A percentile compares a stretch with the other conserved stretches of the same genome.
Conservation (phyloP, 257 asterid species). For the Penstemon barbatus region DNA sequence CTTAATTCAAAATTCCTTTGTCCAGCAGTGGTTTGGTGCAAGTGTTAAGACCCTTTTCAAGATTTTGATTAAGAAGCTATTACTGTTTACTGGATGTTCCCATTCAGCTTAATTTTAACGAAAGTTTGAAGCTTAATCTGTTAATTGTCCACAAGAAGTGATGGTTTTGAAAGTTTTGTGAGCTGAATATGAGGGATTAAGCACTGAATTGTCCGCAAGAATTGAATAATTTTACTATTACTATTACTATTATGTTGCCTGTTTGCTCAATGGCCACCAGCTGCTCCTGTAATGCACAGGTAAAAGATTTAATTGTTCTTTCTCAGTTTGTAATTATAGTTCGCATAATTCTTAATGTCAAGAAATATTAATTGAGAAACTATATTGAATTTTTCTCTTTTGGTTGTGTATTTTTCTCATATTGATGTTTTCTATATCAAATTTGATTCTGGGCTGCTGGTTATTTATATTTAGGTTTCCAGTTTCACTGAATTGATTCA, state of each 20-base stretch:
- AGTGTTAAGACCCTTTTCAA: constrained; percentile 15
- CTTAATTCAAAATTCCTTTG: not conserved
- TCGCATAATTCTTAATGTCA: not conserved
- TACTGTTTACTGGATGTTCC: constrained; percentile 28
- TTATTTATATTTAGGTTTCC: constrained; percentile 3
- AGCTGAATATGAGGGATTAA: constrained; percentile 37
- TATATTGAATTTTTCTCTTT: not conserved
- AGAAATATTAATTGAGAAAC: too few relatives aligned
- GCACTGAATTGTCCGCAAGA: not conserved
- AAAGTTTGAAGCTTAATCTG: constrained; percentile 26
- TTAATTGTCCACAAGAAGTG: too few relatives aligned
- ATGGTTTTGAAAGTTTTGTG: constrained; percentile 1
- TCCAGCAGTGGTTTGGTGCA: not conserved
- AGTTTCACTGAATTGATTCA: too few relatives aligned
- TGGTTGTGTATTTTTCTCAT: not conserved
- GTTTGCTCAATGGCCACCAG: constrained; percentile 67
- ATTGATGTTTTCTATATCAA: too few relatives aligned
- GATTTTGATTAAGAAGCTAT: not conserved
- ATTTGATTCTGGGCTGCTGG: not conserved
- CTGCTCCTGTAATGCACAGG: constrained; percentile 62
- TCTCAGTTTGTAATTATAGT: not conserved
- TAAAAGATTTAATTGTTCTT: not conserved
- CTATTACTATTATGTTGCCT: constrained; percentile 50
- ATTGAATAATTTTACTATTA: constrained; percentile 15
- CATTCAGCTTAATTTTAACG: constrained; percentile 19